A percentile compares a stretch with the other conserved stretches of the same genome.
Evolutionary conservation across 495 filamentous ascomycete species (phyloP).

Genomic region (Tirmania nivea): DNA sequence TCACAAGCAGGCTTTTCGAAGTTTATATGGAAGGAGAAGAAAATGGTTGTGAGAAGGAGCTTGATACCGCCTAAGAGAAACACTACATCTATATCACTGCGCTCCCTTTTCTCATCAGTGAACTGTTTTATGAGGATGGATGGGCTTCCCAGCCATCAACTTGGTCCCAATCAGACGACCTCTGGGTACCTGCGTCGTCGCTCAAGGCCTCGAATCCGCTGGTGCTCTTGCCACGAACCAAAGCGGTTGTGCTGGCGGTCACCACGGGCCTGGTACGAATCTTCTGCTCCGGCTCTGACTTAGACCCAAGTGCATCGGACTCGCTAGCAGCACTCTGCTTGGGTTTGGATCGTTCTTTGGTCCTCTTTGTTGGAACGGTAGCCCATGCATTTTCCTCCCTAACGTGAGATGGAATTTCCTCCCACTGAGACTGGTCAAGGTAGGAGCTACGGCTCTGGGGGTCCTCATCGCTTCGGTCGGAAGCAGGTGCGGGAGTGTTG

Average conservation of each 20-base stretch:
- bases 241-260: slow-evolving; percentile 4
- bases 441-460: slow-evolving; percentile 10
- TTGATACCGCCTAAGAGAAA: too few relatives aligned
- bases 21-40: too few relatives aligned
- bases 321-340: slow-evolving; percentile 6
- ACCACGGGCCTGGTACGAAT: slow-evolving; percentile 1
- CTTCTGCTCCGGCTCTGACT: neutral
- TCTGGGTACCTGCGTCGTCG: slow-evolving; percentile 12
- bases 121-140: neutral
- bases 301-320: slow-evolving; percentile 1
- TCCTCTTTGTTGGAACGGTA: slow-evolving; percentile 16
- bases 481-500: slow-evolving; percentile 8
- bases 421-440: slow-evolving; percentile 21
- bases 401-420: slow-evolving; percentile 14
- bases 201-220: slow-evolving; percentile 14
- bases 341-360: neutral
- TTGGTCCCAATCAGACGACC: slow-evolving; percentile 14
- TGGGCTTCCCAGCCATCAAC: slow-evolving; percentile 10
- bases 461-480: slow-evolving; percentile 13
- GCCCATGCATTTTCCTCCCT: slow-evolving; percentile 13
- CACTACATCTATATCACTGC: too few relatives aligned
- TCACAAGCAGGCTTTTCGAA: too few relatives aligned
- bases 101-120: too few relatives aligned
- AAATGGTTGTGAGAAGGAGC: too few relatives aligned
- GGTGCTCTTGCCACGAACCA: neutral